Percentiles rank a stretch among this genome's conserved stretches.
Evolutionary conservation across 2,329 filamentous ascomycete genomes (phyloP).

Genomic region (Sphaceloma murrayae): DNA sequence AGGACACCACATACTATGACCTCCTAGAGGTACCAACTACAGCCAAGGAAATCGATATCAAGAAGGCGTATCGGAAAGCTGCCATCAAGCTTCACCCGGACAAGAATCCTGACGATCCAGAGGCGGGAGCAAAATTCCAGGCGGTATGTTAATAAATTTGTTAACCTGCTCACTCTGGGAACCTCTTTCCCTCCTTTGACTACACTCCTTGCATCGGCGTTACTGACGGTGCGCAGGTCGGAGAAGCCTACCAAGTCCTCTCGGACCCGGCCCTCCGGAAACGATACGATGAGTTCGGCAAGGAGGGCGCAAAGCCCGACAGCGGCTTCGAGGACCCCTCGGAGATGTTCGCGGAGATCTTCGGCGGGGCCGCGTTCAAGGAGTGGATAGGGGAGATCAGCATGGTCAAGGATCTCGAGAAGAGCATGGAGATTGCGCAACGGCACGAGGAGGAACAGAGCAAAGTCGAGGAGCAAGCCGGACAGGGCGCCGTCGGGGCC

Average conservation of each 20-base stretch:
- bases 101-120: conserved; percentile 95
- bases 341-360: conserved; percentile 98
- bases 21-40: conserved; percentile 73
- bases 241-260: conserved; percentile 69
- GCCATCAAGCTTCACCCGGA: conserved; percentile 93
- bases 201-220: too few relatives aligned
- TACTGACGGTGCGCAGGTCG: too few relatives aligned
- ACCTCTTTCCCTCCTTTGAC: conserved; percentile 15
- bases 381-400: conserved; percentile 98
- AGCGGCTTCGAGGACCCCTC: conserved; percentile 90
- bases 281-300: conserved; percentile 94
- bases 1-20: conserved; percentile 80
- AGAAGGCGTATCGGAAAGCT: conserved; percentile 78
- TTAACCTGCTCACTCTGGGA: background rate
- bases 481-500: conserved; percentile 13
- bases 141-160: conserved; percentile 46
- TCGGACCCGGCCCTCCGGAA: conserved; percentile 78
- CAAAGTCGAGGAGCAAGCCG: conserved; percentile 14
- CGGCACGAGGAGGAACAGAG: conserved; percentile 51
- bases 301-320: conserved; percentile 82
- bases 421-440: conserved; percentile 97
- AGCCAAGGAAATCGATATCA: conserved; percentile 85
- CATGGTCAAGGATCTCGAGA: conserved; percentile 95
- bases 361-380: conserved; percentile 88
- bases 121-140: conserved; percentile 90